These are phyloP conservation scores for Graphilbum fragrans DNA, from an alignment of 2,329 filamentous ascomycete genomes.

Conservation along the genomic window DNA sequence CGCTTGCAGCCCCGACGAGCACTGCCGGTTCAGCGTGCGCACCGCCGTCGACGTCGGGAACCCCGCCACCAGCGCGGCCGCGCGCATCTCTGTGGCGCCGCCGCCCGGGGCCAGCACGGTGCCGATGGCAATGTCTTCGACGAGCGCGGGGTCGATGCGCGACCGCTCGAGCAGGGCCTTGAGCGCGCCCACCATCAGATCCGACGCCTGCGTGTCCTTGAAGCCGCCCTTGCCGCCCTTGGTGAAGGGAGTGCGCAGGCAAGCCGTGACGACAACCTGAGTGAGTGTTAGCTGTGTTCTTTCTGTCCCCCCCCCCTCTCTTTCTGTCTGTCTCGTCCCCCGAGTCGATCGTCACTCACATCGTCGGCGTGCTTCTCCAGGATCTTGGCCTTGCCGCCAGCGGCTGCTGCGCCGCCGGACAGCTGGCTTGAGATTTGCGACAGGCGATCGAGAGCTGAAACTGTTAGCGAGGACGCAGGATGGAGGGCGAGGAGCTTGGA, in stretches of 20 bases:
- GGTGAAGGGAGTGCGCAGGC: constrained; percentile 82
- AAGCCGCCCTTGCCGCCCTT: constrained; percentile 89
- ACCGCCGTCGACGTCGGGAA: constrained; percentile 81
- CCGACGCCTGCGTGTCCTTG: constrained; percentile 84
- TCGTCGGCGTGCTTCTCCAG: constrained; percentile 57
- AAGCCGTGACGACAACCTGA: constrained; percentile 80
- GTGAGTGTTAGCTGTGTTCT: not conserved
- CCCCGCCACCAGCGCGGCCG: constrained; percentile 78
- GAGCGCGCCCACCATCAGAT: constrained; percentile 76
- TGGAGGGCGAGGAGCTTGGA: not conserved
- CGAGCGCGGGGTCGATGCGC: constrained; percentile 72
- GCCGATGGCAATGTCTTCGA: constrained; percentile 89
- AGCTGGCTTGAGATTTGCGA: constrained; percentile 52
- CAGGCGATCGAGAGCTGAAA: constrained; percentile 42
- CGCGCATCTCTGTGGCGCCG: constrained; percentile 93
- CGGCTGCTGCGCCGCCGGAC: constrained; percentile 28
- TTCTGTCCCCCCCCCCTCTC: too few relatives aligned
- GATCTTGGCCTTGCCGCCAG: constrained; percentile 39
- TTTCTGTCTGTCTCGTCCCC: too few relatives aligned
- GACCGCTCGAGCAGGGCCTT: constrained; percentile 73
- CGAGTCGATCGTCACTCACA: constrained; percentile 32
- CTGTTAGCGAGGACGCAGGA: not conserved
- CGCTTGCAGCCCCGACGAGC: constrained; percentile 84
- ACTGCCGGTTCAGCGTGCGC: constrained; percentile 84
- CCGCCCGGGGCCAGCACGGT: constrained; percentile 85